Evolutionary conservation across 192 early-diverging fungal species (phyloP), one percentile per base, ranked within the genome.

Genomic region (Thoreauomyces humboldtii): DNA sequence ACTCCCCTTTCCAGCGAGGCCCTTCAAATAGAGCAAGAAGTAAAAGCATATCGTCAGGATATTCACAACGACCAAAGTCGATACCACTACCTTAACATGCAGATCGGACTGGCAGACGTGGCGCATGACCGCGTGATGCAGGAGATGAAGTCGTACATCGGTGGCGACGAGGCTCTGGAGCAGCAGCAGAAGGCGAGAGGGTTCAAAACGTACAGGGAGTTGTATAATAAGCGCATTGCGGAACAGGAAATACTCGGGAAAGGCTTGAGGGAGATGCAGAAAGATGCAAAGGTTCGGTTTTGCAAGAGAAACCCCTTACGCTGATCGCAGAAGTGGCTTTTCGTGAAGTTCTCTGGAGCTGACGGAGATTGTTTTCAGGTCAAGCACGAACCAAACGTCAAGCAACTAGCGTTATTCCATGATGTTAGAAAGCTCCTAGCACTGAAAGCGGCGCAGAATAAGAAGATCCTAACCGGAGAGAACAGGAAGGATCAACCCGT

Each of bases 91-190:
- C 55, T 84, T n/a, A 67, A 78, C 29, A 64, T 53, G 58, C 63
- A 77, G 50, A 65, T 74, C 9, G 28, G 43, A 11, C 32, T 73
- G 7, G 37, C 54, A 19, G 83, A 83, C 27, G 72, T 81, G 28
- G 29, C 70, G 21, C 74, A 80, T 34, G 81, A 84, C 28, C 77
- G 77, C 73, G 82, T 83, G 25, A 70, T 85, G 72, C 72, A 79
- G 21, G 84, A 86, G 68, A 84, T 81, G 73, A 86, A 82, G 55
- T 77, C 78, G 1, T 85, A 85, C 72, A 84, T 86, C 61, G 84
- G 84, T 28, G 83, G 78, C 14, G 84, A 85, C 61, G 84, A 86
- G 12, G 68, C 60, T 7, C 43, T 79, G 12, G 84, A 86, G 65
- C 57, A 55, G 2, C 36, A 64, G 47, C 80, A 82, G 69, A 77